Evolutionary conservation across 306 rosid species (phyloP).

Genomic region (Citrullus mucosospermus): DNA sequence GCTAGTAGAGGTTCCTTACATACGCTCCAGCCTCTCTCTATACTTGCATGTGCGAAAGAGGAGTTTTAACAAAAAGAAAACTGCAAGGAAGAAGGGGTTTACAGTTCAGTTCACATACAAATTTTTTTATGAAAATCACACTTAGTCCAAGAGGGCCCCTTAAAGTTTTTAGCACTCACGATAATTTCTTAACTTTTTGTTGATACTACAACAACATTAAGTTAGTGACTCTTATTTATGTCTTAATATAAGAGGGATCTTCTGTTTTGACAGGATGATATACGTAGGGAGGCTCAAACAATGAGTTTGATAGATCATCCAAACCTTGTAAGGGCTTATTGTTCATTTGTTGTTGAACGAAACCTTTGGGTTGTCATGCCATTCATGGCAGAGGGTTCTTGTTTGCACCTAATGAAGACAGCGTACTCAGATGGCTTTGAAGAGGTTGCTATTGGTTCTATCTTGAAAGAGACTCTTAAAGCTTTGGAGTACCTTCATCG

Average conservation of each 20-base stretch:
- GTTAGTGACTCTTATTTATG: background rate
- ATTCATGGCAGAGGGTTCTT: constrained; percentile 94
- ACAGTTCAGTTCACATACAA: background rate
- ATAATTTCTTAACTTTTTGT: background rate
- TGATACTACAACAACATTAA: background rate
- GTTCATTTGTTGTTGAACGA: constrained; percentile 79
- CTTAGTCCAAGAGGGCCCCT: background rate
- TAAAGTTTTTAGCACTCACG: background rate
- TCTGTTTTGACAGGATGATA: constrained; percentile 41
- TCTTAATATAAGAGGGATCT: background rate
- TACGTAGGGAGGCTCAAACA: constrained; percentile 84
- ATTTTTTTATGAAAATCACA: background rate
- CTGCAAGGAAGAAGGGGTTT: background rate
- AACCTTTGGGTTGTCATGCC: constrained; percentile 95
- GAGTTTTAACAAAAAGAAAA: background rate
- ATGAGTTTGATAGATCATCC: constrained; percentile 90
- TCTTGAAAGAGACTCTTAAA: constrained; percentile 77
- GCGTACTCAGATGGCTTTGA: constrained; percentile 87
- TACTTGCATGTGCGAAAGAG: background rate
- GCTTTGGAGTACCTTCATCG: constrained; percentile 83
- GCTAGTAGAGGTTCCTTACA: background rate
- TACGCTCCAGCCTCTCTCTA: background rate
- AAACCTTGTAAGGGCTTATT: constrained; percentile 65
- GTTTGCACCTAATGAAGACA: constrained; percentile 84
- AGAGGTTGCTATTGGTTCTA: constrained; percentile 70